Base-by-base conservation (phyloP, 352 stramenopile species). In the Globisporangium nodosum region DNA sequence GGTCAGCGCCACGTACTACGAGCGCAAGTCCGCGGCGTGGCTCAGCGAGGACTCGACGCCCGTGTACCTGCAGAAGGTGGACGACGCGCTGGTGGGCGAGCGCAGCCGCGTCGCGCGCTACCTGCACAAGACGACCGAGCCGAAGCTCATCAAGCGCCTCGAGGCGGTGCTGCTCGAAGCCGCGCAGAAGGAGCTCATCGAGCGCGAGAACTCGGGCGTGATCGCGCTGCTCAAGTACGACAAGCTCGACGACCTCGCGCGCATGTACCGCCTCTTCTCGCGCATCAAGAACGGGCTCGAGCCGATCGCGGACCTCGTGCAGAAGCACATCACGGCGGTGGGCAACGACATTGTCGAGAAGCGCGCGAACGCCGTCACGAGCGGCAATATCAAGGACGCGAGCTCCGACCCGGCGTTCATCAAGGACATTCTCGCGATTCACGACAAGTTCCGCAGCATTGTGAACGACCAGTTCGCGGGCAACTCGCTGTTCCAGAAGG, bases 401-500 rank as follows among this genome's bases (percentile, higher is more conserved):
- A 87, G 73, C 35, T 90, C 80, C 64, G 96, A 99, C 68, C 94
- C 95, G 3, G 84, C 90, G 55, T 99, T 99, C 73, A 98, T 99
- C 49, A 99, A 99, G 79, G 88, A 94, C 56, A 96, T 99, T 56
- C 85, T 99, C 62, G 85, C 86, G 16, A 93, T 98, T 50, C 96
- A 99, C 78, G 96, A 99, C 63, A 99, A 99, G 70, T 99, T 99
- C 77, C 84, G 97, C 37, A 92, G 78, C 51, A 90, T 99, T 30
- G 96, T 99, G 58, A 97, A 97, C 60, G 89, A 98, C 47, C 94
- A 99, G 60, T 99, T 99, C 74, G 78, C 85, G 9, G 92, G 88
- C 49, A 97, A 99, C 68, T 95, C 96, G 37, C 83, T 99, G 1
- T 99, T 99, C 66, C 96, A 99, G 76, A 99, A 99, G 79, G 97